Percentiles rank a stretch among this genome's conserved stretches.
Evolutionary conservation across 139 green algal species (phyloP).

Genomic region (Penium margaritaceum): DNA sequence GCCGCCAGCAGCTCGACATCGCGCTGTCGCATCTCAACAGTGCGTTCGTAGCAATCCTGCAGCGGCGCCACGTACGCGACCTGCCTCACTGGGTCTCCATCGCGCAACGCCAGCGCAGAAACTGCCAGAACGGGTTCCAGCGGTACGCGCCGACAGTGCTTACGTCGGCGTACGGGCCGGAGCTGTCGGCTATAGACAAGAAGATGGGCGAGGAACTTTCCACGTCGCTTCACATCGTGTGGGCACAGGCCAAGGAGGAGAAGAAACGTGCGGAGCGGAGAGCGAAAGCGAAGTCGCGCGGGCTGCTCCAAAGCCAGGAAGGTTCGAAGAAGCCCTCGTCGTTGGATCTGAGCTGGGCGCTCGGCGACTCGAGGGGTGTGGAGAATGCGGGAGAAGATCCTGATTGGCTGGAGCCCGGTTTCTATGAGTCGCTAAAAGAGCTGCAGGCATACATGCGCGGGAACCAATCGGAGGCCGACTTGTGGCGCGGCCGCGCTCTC

Average conservation of each 20-base stretch:
- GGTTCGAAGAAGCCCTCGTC: not conserved
- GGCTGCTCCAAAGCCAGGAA: no score
- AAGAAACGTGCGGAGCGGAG: no score
- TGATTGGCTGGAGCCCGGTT: not conserved
- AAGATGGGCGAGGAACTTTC: no score
- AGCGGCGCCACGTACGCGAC: not conserved
- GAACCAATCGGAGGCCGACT: no score
- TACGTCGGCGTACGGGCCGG: not conserved
- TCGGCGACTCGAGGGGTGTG: not conserved
- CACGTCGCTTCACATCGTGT: no score
- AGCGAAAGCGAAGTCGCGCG: not conserved
- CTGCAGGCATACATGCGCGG: conserved; percentile 1
- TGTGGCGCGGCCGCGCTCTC: no score
- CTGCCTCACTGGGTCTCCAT: not conserved
- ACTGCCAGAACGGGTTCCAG: not conserved
- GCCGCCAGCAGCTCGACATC: not conserved
- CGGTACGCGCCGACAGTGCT: not conserved
- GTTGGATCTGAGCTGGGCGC: not conserved
- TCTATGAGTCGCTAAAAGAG: not conserved
- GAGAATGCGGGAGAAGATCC: not conserved
- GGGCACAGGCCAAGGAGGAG: no score
- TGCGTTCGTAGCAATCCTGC: not conserved
- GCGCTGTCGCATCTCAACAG: conserved; percentile 1
- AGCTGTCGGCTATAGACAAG: no score
- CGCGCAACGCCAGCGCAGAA: not conserved